Evolutionary conservation across 2,329 filamentous ascomycete genomes (phyloP).

Genomic region (Capronia epimyces): DNA sequence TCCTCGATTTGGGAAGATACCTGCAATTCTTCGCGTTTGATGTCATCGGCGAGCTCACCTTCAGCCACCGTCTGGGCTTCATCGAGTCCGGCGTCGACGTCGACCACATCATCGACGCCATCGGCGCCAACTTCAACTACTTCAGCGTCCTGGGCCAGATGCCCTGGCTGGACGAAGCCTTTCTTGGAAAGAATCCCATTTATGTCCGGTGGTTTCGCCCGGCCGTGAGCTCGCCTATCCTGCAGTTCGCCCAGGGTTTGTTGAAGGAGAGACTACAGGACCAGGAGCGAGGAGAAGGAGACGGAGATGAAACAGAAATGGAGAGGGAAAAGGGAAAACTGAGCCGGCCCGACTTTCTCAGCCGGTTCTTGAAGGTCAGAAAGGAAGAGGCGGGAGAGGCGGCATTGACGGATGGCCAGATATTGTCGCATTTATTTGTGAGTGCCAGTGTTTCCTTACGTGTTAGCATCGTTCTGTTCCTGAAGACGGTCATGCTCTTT

Average conservation of each 20-base stretch:
- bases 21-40: conserved; percentile 37
- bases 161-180: conserved; percentile 34
- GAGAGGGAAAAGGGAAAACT: conserved; percentile 9
- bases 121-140: conserved; percentile 32
- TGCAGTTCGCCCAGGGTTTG: conserved; percentile 21
- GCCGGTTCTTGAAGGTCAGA: conserved; percentile 25
- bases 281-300: conserved; percentile 12
- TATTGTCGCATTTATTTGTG: conserved; percentile 25
- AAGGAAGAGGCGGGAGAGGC: conserved; percentile 19
- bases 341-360: conserved; percentile 27
- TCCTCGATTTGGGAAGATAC: conserved; percentile 32
- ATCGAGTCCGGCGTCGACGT: conserved; percentile 34
- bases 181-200: conserved; percentile 35
- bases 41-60: conserved; percentile 37
- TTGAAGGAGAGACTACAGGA: conserved; percentile 22
- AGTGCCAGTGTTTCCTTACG: not conserved
- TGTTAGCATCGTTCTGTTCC: too few species aligned
- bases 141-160: conserved; percentile 33
- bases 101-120: conserved; percentile 32
- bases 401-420: conserved; percentile 20
- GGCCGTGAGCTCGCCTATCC: conserved; percentile 22
- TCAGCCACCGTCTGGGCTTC: conserved; percentile 34
- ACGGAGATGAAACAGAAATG: too few species aligned
- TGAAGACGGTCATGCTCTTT: too few species aligned
- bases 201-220: conserved; percentile 26